Conservation (phyloP, 805 yeast species). For the Candida awuae region DNA sequence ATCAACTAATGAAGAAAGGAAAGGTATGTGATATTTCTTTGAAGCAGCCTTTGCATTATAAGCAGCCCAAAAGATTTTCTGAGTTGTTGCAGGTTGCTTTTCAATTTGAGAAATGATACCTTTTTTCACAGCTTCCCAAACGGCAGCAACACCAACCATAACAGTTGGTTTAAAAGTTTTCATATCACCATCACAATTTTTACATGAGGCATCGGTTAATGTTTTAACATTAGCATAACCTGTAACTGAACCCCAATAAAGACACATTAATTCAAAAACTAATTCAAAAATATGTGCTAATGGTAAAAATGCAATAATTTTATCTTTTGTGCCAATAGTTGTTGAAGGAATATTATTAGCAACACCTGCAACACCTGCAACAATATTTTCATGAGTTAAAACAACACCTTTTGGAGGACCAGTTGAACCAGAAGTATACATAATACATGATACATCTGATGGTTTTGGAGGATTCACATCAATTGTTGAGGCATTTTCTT, state of each 20-base stretch:
- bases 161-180: constrained; percentile 80
- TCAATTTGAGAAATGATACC: constrained; percentile 76
- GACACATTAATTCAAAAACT: constrained; percentile 68
- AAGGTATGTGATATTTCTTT: constrained; percentile 63
- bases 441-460: constrained; percentile 60
- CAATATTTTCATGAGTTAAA: constrained; percentile 53
- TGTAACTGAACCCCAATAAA: constrained; percentile 83
- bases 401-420: constrained; percentile 84
- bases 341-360: constrained; percentile 49
- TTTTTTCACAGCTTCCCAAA: constrained; percentile 93
- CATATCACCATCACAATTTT: constrained; percentile 84
- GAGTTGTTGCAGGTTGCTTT: constrained; percentile 55
- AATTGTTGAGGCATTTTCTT: constrained; percentile 34
- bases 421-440: constrained; percentile 85
- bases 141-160: constrained; percentile 98
- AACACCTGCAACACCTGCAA: constrained; percentile 86
- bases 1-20: constrained; percentile 66
- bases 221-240: constrained; percentile 95
- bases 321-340: constrained; percentile 48
- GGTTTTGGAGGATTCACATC: constrained; percentile 42
- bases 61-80: constrained; percentile 85
- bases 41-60: constrained; percentile 63
- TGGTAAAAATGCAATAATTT: constrained; percentile 83
- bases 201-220: constrained; percentile 70
- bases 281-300: constrained; percentile 94